Conservation (phyloP, 768 basidiomycete genomes). For the Candolleomyces eurysporus region DNA sequence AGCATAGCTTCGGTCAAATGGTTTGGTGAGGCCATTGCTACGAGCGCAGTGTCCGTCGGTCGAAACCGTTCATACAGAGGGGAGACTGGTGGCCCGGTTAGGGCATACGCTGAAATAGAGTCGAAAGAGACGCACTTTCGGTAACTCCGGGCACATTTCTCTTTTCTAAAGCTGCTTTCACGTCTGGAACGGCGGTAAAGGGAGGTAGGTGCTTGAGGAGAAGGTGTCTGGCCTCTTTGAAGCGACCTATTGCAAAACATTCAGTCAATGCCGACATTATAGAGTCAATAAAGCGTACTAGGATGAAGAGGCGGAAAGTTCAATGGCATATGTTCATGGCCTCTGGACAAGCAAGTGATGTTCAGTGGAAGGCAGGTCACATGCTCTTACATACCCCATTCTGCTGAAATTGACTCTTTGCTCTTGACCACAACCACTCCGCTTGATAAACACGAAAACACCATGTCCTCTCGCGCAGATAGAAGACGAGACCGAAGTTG, state of each 20-base stretch:
- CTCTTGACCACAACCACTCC: neutral
- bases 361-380: neutral
- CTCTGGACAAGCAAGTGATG: neutral
- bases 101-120: neutral
- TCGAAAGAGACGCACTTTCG: constrained; percentile 31
- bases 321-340: neutral
- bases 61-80: constrained; percentile 59
- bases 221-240: constrained; percentile 38
- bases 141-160: constrained; percentile 44
- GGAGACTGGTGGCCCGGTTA: constrained; percentile 40
- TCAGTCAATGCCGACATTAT: neutral
- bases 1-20: constrained; percentile 39
- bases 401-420: neutral
- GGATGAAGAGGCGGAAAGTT: neutral
- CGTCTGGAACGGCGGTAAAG: constrained; percentile 53
- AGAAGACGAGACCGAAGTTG: constrained; percentile 63
- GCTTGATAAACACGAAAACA: neutral
- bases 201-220: constrained; percentile 47
- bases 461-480: constrained; percentile 59
- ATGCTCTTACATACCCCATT: neutral
- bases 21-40: constrained; percentile 52
- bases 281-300: neutral
- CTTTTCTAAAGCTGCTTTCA: constrained; percentile 43
- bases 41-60: constrained; percentile 56
- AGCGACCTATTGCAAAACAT: constrained; percentile 9